phyloP scores from a whole-genome alignment of 1,284 basidiomycete species.

The Stygiomarasmius scandens region DNA sequence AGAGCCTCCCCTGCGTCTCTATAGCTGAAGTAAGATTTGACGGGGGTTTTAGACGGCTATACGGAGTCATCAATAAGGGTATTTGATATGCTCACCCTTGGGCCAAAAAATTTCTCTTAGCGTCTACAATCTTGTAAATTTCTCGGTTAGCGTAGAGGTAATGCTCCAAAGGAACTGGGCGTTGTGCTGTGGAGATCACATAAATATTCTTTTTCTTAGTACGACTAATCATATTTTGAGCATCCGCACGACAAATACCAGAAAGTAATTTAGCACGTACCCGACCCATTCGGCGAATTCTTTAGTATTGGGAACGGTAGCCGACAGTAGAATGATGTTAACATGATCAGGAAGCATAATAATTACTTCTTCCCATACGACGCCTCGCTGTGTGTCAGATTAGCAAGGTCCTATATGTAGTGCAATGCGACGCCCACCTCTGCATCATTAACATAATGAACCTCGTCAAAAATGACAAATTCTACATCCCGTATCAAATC shows the following conservation, averaged over 20 bases:
- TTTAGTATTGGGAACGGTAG: slow-evolving; percentile 97
- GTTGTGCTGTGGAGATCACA: slow-evolving; percentile 95
- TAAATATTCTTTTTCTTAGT: slow-evolving; percentile 99
- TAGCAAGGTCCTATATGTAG: slow-evolving; percentile 4
- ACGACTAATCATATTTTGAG: slow-evolving; percentile 54
- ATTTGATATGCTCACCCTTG: slow-evolving; percentile 57
- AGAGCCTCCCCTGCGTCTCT: slow-evolving; percentile 89
- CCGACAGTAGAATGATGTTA: slow-evolving; percentile 95
- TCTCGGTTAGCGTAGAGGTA: slow-evolving; percentile 94
- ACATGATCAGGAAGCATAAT: slow-evolving; percentile 98
- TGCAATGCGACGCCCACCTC: slow-evolving; percentile 63
- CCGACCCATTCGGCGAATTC: slow-evolving; percentile 99
- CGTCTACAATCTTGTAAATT: slow-evolving; percentile 91
- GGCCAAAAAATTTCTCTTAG: slow-evolving; percentile 76
- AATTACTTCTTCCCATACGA: slow-evolving; percentile 99
- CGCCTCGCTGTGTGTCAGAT: slow-evolving; percentile 74
- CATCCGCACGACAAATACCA: slow-evolving; percentile 13
- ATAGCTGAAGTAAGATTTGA: slow-evolving; percentile 54
- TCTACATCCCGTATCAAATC: slow-evolving; percentile 98
- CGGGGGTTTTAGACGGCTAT: slow-evolving; percentile 6
- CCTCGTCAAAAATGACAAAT: slow-evolving; percentile 99
- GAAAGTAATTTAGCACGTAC: slow-evolving; percentile 49
- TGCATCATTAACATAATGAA: slow-evolving; percentile 99
- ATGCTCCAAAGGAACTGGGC: slow-evolving; percentile 97
- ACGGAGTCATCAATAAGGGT: neutral